Base-by-base conservation (phyloP, 441 rosid species). In the Gossypium schwendimanii region DNA sequence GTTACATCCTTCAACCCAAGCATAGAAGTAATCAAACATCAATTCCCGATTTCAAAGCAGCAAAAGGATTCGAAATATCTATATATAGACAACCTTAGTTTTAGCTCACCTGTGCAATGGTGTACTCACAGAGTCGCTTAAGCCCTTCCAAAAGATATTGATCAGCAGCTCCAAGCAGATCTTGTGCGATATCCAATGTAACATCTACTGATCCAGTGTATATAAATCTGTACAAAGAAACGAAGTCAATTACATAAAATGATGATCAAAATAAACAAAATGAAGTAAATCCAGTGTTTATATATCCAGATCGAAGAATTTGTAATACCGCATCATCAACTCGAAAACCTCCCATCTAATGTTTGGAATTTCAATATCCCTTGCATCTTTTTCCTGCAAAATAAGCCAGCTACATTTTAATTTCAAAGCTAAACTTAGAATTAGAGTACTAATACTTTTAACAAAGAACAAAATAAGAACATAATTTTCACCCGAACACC, bases 291-390 rank as follows among this genome's bases (percentile, higher is more conserved):
- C 33, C 36, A 3, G 9, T 18, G 26, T 2, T 10, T 17, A 63
- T 9, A 18, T 2, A 63, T 63, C 28, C 1, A 14, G 50, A 63
- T 18, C 44, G 53, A 39, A 62, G 61, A 79, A 62, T 59, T 70
- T 54, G 36, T 76, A 75, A 63, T 73, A 94, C 98, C 99, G 91
- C 98, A 94, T 94, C 99, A 94, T 94, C 86, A 94, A 78, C 90
- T 95, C 97, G 36, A 95, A 95, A 73, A 95, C 98, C 83, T 92
- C 97, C 99, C 99, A 94, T 87, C 93, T 90, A 77, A 94, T 94
- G 71, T 94, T 94, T 5, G 99, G 99, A 82, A 94, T 94, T 81
- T 92, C 97, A 78, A 94, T 91, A 82, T 94, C 98, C 86, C 97
- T 87, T 12, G 98, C 98, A 77, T 94, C 98, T 76, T 88, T 94